These are phyloP conservation scores for Crithidia brevicula DNA, from an alignment of 208 protist species.

Conservation along the genomic window DNA sequence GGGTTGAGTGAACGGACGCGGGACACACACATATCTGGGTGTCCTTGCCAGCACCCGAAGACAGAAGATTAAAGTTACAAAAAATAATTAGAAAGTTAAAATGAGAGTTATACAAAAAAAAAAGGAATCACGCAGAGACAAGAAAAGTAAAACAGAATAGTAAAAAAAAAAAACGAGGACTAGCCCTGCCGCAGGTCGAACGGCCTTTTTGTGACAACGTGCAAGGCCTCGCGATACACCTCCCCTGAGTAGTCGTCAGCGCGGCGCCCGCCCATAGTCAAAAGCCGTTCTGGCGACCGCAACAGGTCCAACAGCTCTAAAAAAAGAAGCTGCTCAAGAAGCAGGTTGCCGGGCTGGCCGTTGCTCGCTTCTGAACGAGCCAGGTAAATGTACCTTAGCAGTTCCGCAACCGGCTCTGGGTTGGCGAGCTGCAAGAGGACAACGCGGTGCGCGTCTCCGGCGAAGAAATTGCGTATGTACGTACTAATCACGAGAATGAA, in stretches of 20 bases:
- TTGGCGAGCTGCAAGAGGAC: conserved; percentile 60
- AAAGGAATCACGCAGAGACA: too few species aligned
- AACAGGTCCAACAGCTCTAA: conserved; percentile 74
- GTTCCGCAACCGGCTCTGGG: conserved; percentile 53
- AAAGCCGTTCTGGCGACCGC: conserved; percentile 48
- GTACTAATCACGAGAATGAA: conserved; percentile 72
- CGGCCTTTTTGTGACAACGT: conserved; percentile 31
- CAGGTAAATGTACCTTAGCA: conserved; percentile 66
- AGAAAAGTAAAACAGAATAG: background rate
- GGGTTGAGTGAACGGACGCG: too few species aligned
- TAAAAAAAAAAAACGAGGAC: conserved; percentile 5
- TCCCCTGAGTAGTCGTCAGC: conserved; percentile 49
- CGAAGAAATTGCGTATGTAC: conserved; percentile 53
- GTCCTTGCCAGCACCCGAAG: too few species aligned
- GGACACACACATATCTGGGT: too few species aligned
- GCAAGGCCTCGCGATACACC: conserved; percentile 34
- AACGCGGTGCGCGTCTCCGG: conserved; percentile 55
- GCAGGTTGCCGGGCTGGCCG: conserved; percentile 43
- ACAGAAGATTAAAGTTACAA: background rate
- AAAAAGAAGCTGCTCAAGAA: conserved; percentile 78
- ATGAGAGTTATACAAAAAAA: conserved; percentile 4
- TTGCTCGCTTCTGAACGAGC: conserved; percentile 50
- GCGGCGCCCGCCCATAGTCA: conserved; percentile 51
- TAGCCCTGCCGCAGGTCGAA: conserved; percentile 24
- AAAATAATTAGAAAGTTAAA: background rate